These are phyloP conservation scores for Knufia petricola DNA, from an alignment of 2,329 filamentous ascomycete species.

Conservation along the genomic window DNA sequence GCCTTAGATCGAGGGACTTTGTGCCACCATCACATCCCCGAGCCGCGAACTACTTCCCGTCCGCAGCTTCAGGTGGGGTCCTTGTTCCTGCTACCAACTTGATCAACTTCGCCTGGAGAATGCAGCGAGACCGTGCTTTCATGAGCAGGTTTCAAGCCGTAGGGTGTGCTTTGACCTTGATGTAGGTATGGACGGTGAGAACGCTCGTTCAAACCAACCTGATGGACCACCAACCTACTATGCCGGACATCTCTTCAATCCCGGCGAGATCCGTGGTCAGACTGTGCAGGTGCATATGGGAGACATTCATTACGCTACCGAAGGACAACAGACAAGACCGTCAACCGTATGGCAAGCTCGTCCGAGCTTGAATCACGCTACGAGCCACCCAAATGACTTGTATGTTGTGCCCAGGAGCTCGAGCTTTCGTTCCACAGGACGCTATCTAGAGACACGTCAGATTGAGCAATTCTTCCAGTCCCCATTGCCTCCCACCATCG, in stretches of 20 bases:
- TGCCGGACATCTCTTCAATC: neutral
- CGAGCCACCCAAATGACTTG: neutral
- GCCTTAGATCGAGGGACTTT: no score
- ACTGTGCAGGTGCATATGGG: neutral
- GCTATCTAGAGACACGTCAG: neutral
- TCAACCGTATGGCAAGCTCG: neutral
- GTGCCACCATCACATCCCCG: no score
- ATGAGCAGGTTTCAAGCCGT: no score
- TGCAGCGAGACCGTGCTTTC: no score
- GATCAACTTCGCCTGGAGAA: no score
- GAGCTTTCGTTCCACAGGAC: conserved; percentile 1
- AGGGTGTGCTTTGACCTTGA: no score
- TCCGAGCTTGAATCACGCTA: neutral
- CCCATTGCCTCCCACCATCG: neutral
- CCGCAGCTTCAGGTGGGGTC: no score
- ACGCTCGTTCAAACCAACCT: no score
- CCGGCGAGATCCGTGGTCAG: neutral
- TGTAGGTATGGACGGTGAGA: neutral
- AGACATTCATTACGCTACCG: neutral
- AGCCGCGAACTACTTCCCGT: no score
- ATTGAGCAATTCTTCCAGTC: neutral
- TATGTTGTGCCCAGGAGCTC: neutral
- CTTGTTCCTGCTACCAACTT: no score
- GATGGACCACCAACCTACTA: neutral
- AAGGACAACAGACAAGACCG: neutral